Conservation (phyloP, 2,329 filamentous ascomycete species). For the Claviceps digitariae region DNA sequence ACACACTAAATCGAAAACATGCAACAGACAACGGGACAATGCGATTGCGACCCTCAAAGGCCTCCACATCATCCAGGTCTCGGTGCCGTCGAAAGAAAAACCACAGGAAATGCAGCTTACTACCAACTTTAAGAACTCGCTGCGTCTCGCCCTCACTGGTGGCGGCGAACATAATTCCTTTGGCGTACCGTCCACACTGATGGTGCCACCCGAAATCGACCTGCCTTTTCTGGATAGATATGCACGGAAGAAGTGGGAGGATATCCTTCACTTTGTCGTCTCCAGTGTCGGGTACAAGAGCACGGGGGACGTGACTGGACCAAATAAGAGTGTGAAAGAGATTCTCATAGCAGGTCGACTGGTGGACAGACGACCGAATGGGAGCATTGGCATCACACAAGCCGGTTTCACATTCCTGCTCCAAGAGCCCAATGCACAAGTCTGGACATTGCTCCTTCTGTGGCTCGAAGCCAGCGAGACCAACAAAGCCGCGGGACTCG, state of each 20-base stretch:
- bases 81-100: constrained; percentile 44
- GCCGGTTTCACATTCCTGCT: constrained; percentile 89
- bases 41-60: constrained; percentile 68
- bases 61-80: constrained; percentile 72
- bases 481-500: constrained; percentile 48
- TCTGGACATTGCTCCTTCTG: constrained; percentile 88
- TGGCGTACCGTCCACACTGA: constrained; percentile 63
- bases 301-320: constrained; percentile 33
- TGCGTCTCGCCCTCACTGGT: constrained; percentile 78
- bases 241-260: constrained; percentile 84
- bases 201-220: constrained; percentile 49
- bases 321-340: constrained; percentile 70
- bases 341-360: constrained; percentile 70
- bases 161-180: constrained; percentile 79
- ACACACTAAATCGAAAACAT: constrained; percentile 1
- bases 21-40: constrained; percentile 60
- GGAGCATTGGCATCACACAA: constrained; percentile 72
- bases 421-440: constrained; percentile 90
- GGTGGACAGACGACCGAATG: constrained; percentile 51
- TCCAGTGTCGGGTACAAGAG: constrained; percentile 49
- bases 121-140: constrained; percentile 66
- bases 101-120: constrained; percentile 64
- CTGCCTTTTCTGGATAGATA: constrained; percentile 68
- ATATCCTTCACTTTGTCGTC: constrained; percentile 91
- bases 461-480: constrained; percentile 75